Conservation (phyloP, 352 stramenopile genomes). For the Pythium aquatile region DNA sequence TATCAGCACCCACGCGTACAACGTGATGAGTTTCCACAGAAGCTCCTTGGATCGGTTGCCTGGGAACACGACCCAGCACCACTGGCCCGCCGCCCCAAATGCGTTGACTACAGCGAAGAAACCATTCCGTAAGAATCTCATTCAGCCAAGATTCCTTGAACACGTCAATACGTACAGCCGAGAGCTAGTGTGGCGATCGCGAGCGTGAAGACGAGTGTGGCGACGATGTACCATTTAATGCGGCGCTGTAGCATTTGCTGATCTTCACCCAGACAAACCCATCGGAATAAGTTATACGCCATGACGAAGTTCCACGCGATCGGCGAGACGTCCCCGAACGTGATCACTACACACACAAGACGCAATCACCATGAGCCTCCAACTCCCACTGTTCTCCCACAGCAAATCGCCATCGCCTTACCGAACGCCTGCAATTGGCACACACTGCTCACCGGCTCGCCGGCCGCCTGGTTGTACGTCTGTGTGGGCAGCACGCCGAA, state of each 20-base stretch:
- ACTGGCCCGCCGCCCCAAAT: conserved; percentile 67
- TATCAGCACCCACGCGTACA: conserved; percentile 78
- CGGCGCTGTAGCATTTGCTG: conserved; percentile 80
- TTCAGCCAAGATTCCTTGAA: no score
- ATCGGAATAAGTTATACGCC: conserved; percentile 78
- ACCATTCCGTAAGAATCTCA: no score
- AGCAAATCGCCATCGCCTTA: conserved; percentile 13
- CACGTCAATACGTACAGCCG: conserved; percentile 26
- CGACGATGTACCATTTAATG: conserved; percentile 79
- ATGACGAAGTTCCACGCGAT: conserved; percentile 88
- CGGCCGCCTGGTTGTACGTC: conserved; percentile 56
- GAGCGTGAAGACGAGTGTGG: conserved; percentile 59
- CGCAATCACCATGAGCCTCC: not conserved
- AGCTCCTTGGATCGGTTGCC: conserved; percentile 46
- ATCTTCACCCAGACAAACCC: conserved; percentile 81
- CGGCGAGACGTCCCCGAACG: conserved; percentile 66
- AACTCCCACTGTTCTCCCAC: not conserved
- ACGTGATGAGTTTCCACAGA: conserved; percentile 68
- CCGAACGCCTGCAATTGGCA: conserved; percentile 76
- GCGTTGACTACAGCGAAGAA: conserved; percentile 40
- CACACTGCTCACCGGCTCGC: conserved; percentile 50
- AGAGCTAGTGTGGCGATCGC: conserved; percentile 52
- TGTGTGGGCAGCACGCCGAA: conserved; percentile 66
- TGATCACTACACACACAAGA: conserved; percentile 49
- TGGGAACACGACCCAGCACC: conserved; percentile 74